A percentile compares a stretch with the other conserved stretches of the same genome.
phyloP scores from a whole-genome alignment of 2,329 filamentous ascomycete species.

The Exophiala bonariae region DNA sequence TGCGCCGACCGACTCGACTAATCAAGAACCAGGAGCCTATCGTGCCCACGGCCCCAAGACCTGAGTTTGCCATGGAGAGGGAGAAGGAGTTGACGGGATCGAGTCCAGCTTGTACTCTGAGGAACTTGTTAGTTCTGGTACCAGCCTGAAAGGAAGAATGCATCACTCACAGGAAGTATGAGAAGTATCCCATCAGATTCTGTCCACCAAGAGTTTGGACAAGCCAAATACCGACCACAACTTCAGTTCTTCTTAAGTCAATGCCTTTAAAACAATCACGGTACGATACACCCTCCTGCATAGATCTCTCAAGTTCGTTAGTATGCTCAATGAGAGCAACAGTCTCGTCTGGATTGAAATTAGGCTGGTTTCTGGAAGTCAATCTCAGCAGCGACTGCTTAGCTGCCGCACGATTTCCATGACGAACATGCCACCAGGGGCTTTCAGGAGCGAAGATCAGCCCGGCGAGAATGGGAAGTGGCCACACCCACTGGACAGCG shows the following conservation, averaged over 20 bases:
- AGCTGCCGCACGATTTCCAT: not conserved
- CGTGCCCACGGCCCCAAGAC: slow-evolving; percentile 56
- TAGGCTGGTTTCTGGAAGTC: not conserved
- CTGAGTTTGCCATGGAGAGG: slow-evolving; percentile 59
- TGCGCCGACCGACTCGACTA: slow-evolving; percentile 37
- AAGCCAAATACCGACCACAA: slow-evolving; percentile 37
- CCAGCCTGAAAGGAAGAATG: slow-evolving; percentile 10
- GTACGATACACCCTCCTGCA: slow-evolving; percentile 27
- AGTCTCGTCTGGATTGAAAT: slow-evolving; percentile 4
- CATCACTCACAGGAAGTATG: slow-evolving; percentile 57
- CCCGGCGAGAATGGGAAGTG: slow-evolving; percentile 17
- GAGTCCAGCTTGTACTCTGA: slow-evolving; percentile 39
- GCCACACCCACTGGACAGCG: slow-evolving; percentile 25
- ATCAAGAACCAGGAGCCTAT: slow-evolving; percentile 49
- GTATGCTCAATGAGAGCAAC: slow-evolving; percentile 33
- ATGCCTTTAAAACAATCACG: slow-evolving; percentile 32
- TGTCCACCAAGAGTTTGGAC: slow-evolving; percentile 34
- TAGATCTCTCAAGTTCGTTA: slow-evolving; percentile 31
- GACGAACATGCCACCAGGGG: slow-evolving; percentile 19
- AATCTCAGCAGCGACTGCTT: not conserved
- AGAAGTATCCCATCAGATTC: slow-evolving; percentile 31
- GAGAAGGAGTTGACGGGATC: slow-evolving; percentile 33
- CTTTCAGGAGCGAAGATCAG: slow-evolving; percentile 21
- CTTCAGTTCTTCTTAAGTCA: slow-evolving; percentile 41
- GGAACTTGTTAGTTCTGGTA: slow-evolving; percentile 44